Conservation (phyloP, 2,329 filamentous ascomycete genomes). For the Coniochaeta sp. region DNA sequence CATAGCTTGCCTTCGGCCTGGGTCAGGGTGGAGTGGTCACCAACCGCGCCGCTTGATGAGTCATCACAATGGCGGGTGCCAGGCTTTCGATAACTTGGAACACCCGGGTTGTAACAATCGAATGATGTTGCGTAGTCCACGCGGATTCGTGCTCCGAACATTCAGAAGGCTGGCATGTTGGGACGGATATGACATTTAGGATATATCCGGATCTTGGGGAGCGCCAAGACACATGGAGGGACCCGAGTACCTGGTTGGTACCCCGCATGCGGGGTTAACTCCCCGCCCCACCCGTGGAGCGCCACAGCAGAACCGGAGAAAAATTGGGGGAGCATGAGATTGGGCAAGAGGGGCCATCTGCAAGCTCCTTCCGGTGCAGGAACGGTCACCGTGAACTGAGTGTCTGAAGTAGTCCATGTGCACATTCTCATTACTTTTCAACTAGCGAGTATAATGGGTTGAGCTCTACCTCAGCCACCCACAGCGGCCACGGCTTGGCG, state of each 20-base stretch:
- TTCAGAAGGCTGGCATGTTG: background rate
- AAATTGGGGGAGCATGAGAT: no score
- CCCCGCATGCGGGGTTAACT: background rate
- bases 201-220: background rate
- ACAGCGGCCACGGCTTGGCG: background rate
- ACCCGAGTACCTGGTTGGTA: background rate
- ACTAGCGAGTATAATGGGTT: background rate
- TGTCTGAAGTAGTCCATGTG: no score
- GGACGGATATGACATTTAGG: background rate
- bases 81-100: no score
- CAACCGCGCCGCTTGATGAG: background rate
- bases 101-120: background rate
- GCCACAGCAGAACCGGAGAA: background rate
- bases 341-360: no score
- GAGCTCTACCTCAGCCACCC: background rate
- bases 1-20: background rate
- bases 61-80: background rate
- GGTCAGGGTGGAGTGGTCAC: background rate
- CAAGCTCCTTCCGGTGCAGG: no score
- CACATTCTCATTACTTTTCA: background rate
- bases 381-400: no score
- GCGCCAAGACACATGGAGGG: no score
- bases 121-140: background rate
- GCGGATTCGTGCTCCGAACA: background rate
- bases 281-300: no score